Evolutionary conservation across 2,329 filamentous ascomycete genomes (phyloP).

Genomic region (Fusarium sp.): DNA sequence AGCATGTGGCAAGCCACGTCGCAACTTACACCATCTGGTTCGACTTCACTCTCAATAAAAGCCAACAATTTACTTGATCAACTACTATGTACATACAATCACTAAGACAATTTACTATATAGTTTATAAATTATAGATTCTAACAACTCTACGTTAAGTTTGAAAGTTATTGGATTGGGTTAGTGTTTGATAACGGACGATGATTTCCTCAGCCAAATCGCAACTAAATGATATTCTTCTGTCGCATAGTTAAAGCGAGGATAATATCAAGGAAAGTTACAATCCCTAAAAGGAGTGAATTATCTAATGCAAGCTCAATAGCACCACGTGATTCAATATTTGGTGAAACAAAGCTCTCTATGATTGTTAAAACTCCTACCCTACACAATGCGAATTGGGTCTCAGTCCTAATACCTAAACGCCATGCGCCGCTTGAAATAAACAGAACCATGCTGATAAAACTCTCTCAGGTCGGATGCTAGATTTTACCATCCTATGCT

Average conservation of each 20-base stretch:
- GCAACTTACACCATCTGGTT: conserved; percentile 1
- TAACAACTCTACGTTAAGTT: background rate
- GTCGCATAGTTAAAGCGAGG: no score
- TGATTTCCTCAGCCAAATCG: no score
- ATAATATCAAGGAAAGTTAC: background rate
- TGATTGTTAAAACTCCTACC: conserved; percentile 7
- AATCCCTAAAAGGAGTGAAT: rapidly evolving
- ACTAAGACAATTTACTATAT: background rate
- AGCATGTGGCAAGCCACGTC: conserved; percentile 47
- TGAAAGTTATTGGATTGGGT: no score
- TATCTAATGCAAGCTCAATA: background rate
- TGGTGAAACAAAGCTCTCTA: background rate
- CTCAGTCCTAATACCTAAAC: conserved; percentile 12
- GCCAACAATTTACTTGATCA: background rate
- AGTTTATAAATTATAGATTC: no score
- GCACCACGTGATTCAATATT: background rate
- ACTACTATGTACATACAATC: background rate
- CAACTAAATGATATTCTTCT: no score
- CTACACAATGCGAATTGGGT: conserved; percentile 10
- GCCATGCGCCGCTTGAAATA: conserved; percentile 13
- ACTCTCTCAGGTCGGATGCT: no score
- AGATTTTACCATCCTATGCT: background rate
- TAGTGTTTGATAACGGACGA: no score
- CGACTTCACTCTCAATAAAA: background rate
- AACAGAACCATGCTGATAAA: background rate